Base-by-base conservation (phyloP, 176 grass and related monocot genomes). In the Hordeum vulgare region DNA sequence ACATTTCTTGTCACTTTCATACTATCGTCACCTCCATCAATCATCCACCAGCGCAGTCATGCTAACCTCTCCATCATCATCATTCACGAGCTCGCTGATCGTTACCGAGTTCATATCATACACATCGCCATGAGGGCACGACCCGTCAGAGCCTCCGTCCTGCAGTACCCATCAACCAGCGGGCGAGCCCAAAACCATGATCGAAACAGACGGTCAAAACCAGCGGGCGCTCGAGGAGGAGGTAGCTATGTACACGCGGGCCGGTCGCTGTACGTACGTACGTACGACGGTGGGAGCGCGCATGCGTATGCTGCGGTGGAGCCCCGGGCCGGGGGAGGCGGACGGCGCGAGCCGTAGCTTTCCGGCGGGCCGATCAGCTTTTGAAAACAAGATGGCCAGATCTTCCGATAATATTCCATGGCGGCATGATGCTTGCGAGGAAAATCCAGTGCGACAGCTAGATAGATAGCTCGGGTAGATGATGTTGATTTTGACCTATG, bases 341-440 rank as follows among this genome's bases (percentile, higher is more conserved):
- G n/a, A 49, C 14, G 49, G n/a, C 10, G 15, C 54, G 36, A 42
- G 36, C 68, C 57, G 29, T 56, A 78, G 63, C 37, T 77, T 57
- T 53, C 11, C 54, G 69, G 27, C 20, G 66, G 64, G 17, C 35
- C n/a, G 71, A 53, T 66, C 1, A 0, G 24, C 20, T 27, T 80
- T 67, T 74, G 66, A 74, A 84, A 23, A 27, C 65, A 49, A 58
- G 35, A n/a, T n/a, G 27, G 14, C 8, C 40, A 31, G 28, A 68
- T 89, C 81, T 68, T 85, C 69, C 60, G 45, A 12, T 6, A 66
- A n/a, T 53, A 84, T 37, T 80, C 28, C 10, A 6, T 11, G 4
- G n/a, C 9, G 25, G 23, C 49, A 67, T 67, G 17, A 75, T 85
- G 76, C 76, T 76, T 80, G 87, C 45, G 61, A 58, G 69, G 61